Percentiles rank a stretch among this genome's conserved stretches.
Evolutionary conservation across 164 flowering plant genomes (phyloP).

Genomic region (Stephania japonica): DNA sequence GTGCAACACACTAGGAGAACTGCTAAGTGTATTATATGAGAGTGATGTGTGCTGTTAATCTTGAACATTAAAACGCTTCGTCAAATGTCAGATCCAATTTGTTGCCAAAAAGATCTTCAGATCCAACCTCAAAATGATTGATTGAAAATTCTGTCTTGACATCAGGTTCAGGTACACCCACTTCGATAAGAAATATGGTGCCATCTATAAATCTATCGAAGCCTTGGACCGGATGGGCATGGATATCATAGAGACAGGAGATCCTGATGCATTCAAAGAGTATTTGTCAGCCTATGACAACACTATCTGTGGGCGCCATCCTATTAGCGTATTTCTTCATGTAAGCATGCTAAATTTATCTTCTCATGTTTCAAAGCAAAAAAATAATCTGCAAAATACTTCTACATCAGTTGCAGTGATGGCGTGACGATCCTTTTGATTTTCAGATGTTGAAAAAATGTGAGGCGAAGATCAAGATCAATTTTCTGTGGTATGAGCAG

Average conservation of each 20-base stretch:
- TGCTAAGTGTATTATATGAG: neutral
- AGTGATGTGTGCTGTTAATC: neutral
- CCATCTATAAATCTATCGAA: conserved; percentile 88
- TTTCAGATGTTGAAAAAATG: conserved; percentile 70
- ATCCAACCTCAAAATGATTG: neutral
- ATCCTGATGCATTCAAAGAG: conserved; percentile 73
- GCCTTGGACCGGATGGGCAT: conserved; percentile 91
- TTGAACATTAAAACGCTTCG: neutral
- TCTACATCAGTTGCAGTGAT: neutral
- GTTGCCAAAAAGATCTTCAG: too few relatives aligned
- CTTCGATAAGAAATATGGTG: conserved; percentile 76
- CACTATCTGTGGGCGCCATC: conserved; percentile 97
- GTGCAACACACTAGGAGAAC: neutral
- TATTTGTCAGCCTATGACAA: conserved; percentile 72
- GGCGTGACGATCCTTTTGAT: neutral
- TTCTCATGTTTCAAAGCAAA: neutral
- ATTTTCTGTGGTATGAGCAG: conserved; percentile 84
- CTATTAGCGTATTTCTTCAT: conserved; percentile 88
- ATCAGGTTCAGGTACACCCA: conserved; percentile 67
- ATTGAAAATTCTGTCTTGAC: neutral
- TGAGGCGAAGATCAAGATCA: conserved; percentile 65
- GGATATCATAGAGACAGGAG: conserved; percentile 93
- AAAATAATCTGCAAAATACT: neutral
- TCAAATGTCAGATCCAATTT: neutral
- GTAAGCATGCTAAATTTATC: conserved; percentile 34